These are phyloP conservation scores for Amanita rimosa DNA, from an alignment of 768 basidiomycete species.

Conservation along the genomic window DNA sequence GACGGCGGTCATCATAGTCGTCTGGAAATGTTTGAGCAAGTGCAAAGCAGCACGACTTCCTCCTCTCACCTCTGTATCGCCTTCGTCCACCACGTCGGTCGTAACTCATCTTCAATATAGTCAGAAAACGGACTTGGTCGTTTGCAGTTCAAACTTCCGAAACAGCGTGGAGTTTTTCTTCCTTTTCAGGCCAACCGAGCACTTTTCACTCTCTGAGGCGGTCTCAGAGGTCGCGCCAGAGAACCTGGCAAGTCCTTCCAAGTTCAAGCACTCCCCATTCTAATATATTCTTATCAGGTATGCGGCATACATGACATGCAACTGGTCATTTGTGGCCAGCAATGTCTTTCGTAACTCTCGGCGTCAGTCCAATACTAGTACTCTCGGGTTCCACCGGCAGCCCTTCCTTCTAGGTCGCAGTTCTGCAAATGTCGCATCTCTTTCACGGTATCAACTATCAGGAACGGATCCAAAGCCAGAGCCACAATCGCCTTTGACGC, in stretches of 20 bases:
- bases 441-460: not conserved
- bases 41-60: constrained; percentile 5
- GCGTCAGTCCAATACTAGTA: constrained; percentile 1
- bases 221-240: not conserved
- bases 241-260: constrained; percentile 9
- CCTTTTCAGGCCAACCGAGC: not conserved
- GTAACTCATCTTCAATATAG: constrained; percentile 45
- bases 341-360: constrained; percentile 17
- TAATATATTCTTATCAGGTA: constrained; percentile 21
- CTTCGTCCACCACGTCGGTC: constrained; percentile 41
- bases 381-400: not conserved
- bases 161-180: not conserved
- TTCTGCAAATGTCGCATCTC: not conserved
- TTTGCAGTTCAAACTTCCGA: not conserved
- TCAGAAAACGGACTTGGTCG: constrained; percentile 10
- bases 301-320: constrained; percentile 68
- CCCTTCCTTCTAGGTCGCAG: not conserved
- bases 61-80: constrained; percentile 43
- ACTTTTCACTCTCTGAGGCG: not conserved
- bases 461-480: not conserved
- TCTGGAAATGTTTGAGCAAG: constrained; percentile 26
- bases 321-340: constrained; percentile 42
- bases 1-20: constrained; percentile 58
- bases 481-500: not conserved
- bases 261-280: not conserved